Conservation (phyloP, 768 basidiomycete species). For the Leccinum rimulosum region DNA sequence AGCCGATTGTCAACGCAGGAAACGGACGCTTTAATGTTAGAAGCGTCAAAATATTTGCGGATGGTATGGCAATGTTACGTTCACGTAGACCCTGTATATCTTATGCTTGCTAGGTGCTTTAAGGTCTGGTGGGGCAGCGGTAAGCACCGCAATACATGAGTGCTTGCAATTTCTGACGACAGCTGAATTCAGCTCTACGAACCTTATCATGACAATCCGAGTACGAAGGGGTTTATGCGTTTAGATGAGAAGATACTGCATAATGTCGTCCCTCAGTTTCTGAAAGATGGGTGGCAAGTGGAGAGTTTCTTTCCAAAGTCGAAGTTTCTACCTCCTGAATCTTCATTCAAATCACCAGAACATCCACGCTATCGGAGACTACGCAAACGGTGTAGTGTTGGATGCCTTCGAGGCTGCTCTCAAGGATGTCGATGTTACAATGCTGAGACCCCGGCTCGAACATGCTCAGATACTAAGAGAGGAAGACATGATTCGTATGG, state of each 20-base stretch:
- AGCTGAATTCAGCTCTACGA: slow-evolving; percentile 52
- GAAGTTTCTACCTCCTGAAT: not conserved
- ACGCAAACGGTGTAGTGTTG: slow-evolving; percentile 80
- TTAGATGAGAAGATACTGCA: slow-evolving; percentile 58
- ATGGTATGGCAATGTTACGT: slow-evolving; percentile 29
- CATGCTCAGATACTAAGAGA: slow-evolving; percentile 85
- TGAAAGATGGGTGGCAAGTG: slow-evolving; percentile 88
- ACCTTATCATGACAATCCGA: slow-evolving; percentile 78
- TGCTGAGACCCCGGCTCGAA: slow-evolving; percentile 77
- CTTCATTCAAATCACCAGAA: slow-evolving; percentile 48
- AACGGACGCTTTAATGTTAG: slow-evolving; percentile 67
- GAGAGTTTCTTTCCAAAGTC: slow-evolving; percentile 43
- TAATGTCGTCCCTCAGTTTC: slow-evolving; percentile 62
- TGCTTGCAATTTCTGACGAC: not conserved
- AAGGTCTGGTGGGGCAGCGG: slow-evolving; percentile 87
- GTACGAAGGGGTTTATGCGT: slow-evolving; percentile 76
- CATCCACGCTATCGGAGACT: slow-evolving; percentile 84
- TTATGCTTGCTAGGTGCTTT: slow-evolving; percentile 60
- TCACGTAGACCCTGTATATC: not conserved
- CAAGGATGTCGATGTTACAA: slow-evolving; percentile 56
- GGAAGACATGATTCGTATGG: slow-evolving; percentile 75
- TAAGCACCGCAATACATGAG: slow-evolving; percentile 31
- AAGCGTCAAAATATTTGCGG: slow-evolving; percentile 78
- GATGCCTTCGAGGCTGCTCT: slow-evolving; percentile 78
- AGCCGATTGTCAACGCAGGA: slow-evolving; percentile 52